These are phyloP conservation scores for Pseudogymnoascus sp. DNA, from an alignment of 2,329 filamentous ascomycete species.

Conservation along the genomic window DNA sequence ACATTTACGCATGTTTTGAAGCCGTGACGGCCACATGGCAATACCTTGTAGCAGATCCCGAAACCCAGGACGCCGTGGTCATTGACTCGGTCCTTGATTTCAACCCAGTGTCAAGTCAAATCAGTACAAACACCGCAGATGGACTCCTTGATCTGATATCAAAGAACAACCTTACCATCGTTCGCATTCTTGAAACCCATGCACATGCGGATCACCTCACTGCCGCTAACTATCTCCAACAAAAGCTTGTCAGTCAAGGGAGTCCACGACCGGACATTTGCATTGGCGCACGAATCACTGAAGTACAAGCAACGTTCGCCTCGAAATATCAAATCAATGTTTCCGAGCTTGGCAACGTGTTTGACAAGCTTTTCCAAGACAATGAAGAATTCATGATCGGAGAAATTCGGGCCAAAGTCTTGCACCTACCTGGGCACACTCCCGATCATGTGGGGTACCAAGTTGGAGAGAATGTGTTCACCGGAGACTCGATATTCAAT, in stretches of 20 bases:
- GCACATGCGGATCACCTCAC: constrained; percentile 53
- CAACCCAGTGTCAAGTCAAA: constrained; percentile 33
- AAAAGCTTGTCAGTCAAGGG: constrained; percentile 25
- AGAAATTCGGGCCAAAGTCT: constrained; percentile 32
- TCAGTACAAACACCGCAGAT: constrained; percentile 47
- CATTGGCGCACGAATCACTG: constrained; percentile 45
- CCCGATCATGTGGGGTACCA: constrained; percentile 52
- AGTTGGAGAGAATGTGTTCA: constrained; percentile 42
- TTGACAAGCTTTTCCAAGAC: constrained; percentile 46
- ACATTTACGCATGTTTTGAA: constrained; percentile 29
- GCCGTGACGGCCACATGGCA: constrained; percentile 46
- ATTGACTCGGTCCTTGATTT: constrained; percentile 57
- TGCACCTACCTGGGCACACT: constrained; percentile 53
- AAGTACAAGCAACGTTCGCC: constrained; percentile 44
- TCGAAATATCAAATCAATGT: constrained; percentile 37
- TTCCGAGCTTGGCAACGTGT: constrained; percentile 37
- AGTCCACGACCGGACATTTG: constrained; percentile 35
- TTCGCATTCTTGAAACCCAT: constrained; percentile 53
- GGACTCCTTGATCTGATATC: constrained; percentile 36
- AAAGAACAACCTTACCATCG: constrained; percentile 39
- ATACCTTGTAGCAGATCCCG: constrained; percentile 48
- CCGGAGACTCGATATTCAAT: constrained; percentile 45
- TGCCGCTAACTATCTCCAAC: constrained; percentile 48
- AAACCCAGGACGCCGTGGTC: constrained; percentile 40
- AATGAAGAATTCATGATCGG: constrained; percentile 46